Evolutionary conservation across 2,329 filamentous ascomycete genomes (phyloP).

Genomic region (Emmonsiellopsis sp.): DNA sequence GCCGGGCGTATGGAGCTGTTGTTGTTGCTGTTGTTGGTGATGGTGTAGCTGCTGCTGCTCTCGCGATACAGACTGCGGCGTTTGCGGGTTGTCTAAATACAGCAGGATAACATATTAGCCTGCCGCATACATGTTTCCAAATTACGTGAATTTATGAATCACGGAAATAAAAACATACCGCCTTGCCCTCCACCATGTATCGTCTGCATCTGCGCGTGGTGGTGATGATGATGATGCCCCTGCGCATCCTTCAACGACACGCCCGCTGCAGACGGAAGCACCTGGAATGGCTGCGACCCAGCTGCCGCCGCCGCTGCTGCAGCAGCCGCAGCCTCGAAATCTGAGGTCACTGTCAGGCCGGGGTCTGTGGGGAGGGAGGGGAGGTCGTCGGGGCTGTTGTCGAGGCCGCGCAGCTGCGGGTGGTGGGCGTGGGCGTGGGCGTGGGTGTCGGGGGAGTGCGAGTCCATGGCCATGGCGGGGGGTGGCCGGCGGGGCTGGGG

Average conservation of each 20-base stretch:
- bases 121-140: no score
- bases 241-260: background rate
- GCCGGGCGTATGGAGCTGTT: conserved; percentile 3
- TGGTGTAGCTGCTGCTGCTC: conserved; percentile 12
- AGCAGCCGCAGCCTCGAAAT: background rate
- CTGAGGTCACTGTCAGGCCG: background rate
- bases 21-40: conserved; percentile 2
- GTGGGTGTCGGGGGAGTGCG: background rate
- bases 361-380: background rate
- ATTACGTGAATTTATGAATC: no score
- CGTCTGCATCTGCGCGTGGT: no score
- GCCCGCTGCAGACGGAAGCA: background rate
- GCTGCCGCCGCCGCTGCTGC: background rate
- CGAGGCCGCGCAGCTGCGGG: background rate
- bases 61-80: background rate
- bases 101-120: no score
- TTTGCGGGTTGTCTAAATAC: background rate
- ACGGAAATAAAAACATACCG: no score
- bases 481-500: no score
- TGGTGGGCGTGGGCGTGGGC: conserved; percentile 2
- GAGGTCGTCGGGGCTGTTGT: background rate
- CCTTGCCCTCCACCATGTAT: no score
- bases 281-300: background rate
- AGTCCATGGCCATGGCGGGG: no score
- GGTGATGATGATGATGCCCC: background rate